Evolutionary conservation across 148 eudicot species (phyloP), one percentile per base, ranked within the genome.

Genomic region (Rhododendron henanense): DNA sequence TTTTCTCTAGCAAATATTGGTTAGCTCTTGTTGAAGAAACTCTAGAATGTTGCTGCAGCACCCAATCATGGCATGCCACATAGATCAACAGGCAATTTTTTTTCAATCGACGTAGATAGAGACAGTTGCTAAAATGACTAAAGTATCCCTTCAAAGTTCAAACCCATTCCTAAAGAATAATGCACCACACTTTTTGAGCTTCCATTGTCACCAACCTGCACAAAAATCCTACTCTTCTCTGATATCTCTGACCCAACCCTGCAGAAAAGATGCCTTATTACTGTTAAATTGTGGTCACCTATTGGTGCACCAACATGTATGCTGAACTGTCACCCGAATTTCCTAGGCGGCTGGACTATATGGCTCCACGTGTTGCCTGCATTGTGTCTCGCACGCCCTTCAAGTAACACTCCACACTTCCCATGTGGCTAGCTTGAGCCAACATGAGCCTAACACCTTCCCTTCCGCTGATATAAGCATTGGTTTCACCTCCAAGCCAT

Each of bases 381-480:
- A 3, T 63, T 10, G 13, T 71, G 84, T 44, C 76, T 23, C 33
- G 23, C 84, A 65, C 41, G 44, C 75, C 80, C 50, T 77, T 41
- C 25, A 10, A 77, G 50, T 41, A 9, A 45, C 76, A 83, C 84
- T 83, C 84, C 76, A 83, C 73, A 28, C 78, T 69, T 50, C 45
- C 23, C 78, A 25, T 76, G 78, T 47, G 78, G 41, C 44, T 83
- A 9, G 18, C 85, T 47, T 45, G 78, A 48, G 85, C 41, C 85
- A 83, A 28, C 71, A 69, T 53, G 79, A 83, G 79, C 33, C 25
- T 23, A 35, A 47, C 61, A 67, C 78, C 51, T 37, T 16, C 78
- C 18, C 85, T 69, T 47, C 78, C 18, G 28, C 71, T 45, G 31
- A 69, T 47, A 83, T 9, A 69, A 15, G 31, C 78, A 45, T 19